Conservation (phyloP, 139 green algal genomes). For the Chlamydomonas incerta region DNA sequence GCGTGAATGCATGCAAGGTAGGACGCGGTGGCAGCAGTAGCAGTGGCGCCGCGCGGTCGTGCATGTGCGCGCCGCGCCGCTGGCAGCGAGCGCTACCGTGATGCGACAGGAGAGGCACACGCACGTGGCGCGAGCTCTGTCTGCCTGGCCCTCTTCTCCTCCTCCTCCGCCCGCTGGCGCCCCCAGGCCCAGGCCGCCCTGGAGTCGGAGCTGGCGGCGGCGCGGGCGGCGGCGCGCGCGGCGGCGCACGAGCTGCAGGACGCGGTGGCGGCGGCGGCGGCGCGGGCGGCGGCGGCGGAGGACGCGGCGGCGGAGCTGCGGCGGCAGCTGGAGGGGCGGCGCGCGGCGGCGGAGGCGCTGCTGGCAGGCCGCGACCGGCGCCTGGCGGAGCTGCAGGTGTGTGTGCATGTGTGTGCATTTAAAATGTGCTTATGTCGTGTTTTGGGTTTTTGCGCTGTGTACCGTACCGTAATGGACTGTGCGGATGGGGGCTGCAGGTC, state of each 20-base stretch:
- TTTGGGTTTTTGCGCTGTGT: background rate
- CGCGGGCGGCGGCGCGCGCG: background rate
- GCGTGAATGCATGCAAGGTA: no score
- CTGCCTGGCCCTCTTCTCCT: no score
- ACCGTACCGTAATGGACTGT: background rate
- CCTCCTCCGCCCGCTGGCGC: no score
- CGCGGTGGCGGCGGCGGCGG: background rate
- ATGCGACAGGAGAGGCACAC: no score
- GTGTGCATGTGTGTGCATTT: no score
- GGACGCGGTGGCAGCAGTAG: no score
- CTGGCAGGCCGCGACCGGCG: constrained; percentile 5
- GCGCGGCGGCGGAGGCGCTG: constrained; percentile 25
- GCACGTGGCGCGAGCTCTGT: no score
- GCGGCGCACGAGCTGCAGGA: constrained; percentile 10
- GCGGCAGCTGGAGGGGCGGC: constrained; percentile 28
- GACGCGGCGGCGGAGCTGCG: constrained; percentile 28
- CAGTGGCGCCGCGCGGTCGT: no score
- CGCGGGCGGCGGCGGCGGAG: constrained; percentile 21
- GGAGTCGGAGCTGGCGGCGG: constrained; percentile 16
- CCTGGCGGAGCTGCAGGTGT: constrained; percentile 32
- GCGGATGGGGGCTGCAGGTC: background rate
- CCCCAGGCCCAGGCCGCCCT: constrained; percentile 7
- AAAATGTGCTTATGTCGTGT: no score
- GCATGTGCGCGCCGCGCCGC: no score
- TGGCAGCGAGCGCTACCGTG: no score